Evolutionary conservation across 306 rosid species (phyloP).

Genomic region (Pueraria montana): DNA sequence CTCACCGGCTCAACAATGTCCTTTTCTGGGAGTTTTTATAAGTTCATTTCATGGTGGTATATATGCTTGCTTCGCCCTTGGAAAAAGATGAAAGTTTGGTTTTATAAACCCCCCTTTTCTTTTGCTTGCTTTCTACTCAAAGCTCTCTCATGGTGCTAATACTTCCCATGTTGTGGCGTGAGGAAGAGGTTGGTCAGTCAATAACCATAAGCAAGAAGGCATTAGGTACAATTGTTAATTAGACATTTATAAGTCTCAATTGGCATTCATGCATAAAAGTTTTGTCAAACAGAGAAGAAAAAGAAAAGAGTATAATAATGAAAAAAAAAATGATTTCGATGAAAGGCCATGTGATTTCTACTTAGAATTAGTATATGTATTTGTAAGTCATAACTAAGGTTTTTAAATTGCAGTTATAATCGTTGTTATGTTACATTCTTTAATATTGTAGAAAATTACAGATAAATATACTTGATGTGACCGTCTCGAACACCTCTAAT

Average conservation of each 20-base stretch:
- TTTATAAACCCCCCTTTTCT: constrained; percentile 55
- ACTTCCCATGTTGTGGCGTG: constrained; percentile 54
- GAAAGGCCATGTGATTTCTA: neutral
- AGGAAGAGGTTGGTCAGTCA: constrained; percentile 49
- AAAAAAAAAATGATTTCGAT: neutral
- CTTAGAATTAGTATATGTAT: neutral
- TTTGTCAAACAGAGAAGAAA: neutral
- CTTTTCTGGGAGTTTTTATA: constrained; percentile 39
- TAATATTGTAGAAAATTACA: no score
- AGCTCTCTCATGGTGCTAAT: constrained; percentile 43
- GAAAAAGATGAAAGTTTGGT: constrained; percentile 60
- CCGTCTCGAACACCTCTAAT: no score
- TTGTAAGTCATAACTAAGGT: neutral
- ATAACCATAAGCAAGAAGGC: constrained; percentile 10
- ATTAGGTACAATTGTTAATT: constrained; percentile 12
- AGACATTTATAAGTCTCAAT: neutral
- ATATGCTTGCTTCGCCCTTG: constrained; percentile 85
- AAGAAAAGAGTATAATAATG: neutral
- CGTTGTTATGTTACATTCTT: no score
- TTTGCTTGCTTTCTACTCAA: constrained; percentile 95
- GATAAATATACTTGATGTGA: no score
- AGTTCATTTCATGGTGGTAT: constrained; percentile 63
- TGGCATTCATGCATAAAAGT: constrained; percentile 7
- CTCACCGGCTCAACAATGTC: constrained; percentile 49
- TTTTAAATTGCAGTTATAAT: no score